Evolutionary conservation across 208 protist species (phyloP).

Genomic region (Crithidia expoeki): DNA sequence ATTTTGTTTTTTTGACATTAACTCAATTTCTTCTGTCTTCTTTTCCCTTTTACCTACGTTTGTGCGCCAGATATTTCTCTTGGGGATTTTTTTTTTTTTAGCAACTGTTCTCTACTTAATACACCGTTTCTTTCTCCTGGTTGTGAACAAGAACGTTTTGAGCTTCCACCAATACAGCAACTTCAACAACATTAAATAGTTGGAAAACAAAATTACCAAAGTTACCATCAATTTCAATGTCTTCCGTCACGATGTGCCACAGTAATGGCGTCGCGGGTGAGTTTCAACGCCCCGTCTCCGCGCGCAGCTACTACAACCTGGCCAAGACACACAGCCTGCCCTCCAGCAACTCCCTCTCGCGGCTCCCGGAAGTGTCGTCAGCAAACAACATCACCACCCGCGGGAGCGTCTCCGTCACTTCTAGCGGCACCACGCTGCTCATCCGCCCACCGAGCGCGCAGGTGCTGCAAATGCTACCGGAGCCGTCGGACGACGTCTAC

Average conservation of each 20-base stretch:
- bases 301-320: slow-evolving; percentile 21
- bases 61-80: not conserved
- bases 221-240: not conserved
- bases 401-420: not conserved
- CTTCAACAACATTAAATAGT: too few species aligned
- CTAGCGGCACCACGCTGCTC: slow-evolving; percentile 6
- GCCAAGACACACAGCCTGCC: not conserved
- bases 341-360: not conserved
- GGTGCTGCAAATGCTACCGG: slow-evolving; percentile 1
- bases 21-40: not conserved
- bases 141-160: not conserved
- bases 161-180: not conserved
- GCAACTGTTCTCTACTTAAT: too few species aligned
- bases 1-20: not conserved
- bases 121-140: not conserved
- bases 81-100: not conserved
- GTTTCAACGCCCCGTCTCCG: not conserved
- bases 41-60: not conserved
- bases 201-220: too few species aligned
- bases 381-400: not conserved
- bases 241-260: not conserved
- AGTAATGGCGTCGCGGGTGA: not conserved
- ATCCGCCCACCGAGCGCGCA: slow-evolving; percentile 12
- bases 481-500: slow-evolving; percentile 8
- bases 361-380: slow-evolving; percentile 3